phyloP scores from a whole-genome alignment of 345 rosid genomes.

The Corchorus olitorius region DNA sequence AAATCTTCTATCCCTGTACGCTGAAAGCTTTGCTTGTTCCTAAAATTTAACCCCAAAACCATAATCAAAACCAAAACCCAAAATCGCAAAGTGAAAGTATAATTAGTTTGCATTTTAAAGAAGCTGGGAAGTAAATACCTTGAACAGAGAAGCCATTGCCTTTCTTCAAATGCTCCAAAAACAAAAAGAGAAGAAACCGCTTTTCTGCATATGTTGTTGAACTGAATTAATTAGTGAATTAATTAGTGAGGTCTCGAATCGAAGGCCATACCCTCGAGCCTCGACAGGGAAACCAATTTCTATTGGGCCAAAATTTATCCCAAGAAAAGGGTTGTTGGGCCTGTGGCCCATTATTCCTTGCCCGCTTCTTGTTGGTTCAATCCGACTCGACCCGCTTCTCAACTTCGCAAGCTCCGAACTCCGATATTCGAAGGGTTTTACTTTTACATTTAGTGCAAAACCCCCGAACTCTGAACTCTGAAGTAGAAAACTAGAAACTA shows the following conservation, averaged over 20 bases:
- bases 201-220: neutral
- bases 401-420: neutral
- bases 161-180: slow-evolving; percentile 4
- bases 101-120: neutral
- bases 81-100: neutral
- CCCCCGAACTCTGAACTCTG: neutral
- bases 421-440: slow-evolving; percentile 8
- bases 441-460: neutral
- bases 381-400: slow-evolving; percentile 3
- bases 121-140: slow-evolving; percentile 41
- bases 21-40: slow-evolving; percentile 85
- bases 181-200: neutral
- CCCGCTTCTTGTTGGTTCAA: neutral
- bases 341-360: neutral
- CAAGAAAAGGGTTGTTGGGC: neutral
- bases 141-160: slow-evolving; percentile 74
- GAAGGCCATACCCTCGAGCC: slow-evolving; percentile 1
- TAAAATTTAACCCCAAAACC: slow-evolving; percentile 23
- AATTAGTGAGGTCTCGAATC: neutral
- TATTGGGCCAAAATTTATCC: neutral
- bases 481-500: no score
- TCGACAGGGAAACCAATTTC: neutral
- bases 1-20: slow-evolving; percentile 81
- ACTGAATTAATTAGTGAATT: no score
- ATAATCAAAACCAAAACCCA: neutral